A percentile compares a stretch with the other conserved stretches of the same genome.
These are phyloP conservation scores for Arctium minus DNA, from an alignment of 129 eudicot genomes.

Conservation along the genomic window DNA sequence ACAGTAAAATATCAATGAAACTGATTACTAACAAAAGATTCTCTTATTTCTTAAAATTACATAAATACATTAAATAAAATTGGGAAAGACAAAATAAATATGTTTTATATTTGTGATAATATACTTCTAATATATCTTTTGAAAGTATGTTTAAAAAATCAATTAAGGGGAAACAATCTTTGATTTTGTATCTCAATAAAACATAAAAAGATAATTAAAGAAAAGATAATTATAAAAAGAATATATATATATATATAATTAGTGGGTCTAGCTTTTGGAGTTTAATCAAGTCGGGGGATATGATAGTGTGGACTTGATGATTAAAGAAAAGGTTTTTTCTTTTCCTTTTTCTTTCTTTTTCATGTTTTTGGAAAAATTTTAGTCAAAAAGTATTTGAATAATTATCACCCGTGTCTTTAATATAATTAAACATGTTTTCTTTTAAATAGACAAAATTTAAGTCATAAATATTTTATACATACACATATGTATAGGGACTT, in stretches of 20 bases:
- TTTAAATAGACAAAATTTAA: not conserved
- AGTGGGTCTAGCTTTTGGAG: not conserved
- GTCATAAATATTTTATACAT: too few species aligned
- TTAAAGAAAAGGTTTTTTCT: not conserved
- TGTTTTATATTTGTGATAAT: too few species aligned
- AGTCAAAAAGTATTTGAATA: not conserved
- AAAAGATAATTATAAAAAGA: not conserved
- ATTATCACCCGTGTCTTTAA: not conserved
- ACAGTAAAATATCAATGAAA: too few species aligned
- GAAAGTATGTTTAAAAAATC: too few species aligned
- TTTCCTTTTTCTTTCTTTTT: not conserved
- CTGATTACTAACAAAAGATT: too few species aligned
- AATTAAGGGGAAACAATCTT: not conserved
- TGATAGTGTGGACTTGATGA: constrained; percentile 13
- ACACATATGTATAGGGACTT: too few species aligned
- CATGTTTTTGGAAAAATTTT: not conserved
- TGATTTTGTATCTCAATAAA: not conserved
- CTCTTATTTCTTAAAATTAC: too few species aligned
- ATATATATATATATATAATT: not conserved
- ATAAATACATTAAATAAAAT: too few species aligned
- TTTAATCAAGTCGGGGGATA: not conserved
- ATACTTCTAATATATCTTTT: too few species aligned
- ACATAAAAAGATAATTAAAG: not conserved
- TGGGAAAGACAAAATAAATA: too few species aligned
- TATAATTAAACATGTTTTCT: not conserved